Evolutionary conservation across 495 filamentous ascomycete species (phyloP).

Genomic region (Sporormia fimetaria): DNA sequence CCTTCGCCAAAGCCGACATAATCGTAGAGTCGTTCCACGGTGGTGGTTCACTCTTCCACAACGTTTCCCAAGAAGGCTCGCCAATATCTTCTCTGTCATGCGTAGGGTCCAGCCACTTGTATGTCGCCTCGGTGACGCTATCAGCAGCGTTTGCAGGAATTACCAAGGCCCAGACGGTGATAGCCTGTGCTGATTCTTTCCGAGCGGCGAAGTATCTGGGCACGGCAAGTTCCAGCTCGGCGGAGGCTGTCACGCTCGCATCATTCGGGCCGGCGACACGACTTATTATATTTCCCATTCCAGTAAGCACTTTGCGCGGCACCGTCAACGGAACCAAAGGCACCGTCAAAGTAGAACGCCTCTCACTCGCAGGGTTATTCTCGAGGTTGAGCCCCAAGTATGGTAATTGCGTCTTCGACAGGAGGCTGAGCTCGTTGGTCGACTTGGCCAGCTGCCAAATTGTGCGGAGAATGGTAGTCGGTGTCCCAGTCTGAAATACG

Average conservation of each 20-base stretch:
- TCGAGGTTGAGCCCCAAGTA: constrained; percentile 1
- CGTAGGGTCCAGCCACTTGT: neutral
- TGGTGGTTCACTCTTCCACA: constrained; percentile 15
- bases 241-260: constrained; percentile 53
- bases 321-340: constrained; percentile 51
- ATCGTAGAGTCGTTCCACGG: constrained; percentile 12
- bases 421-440: neutral
- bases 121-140: neutral
- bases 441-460: constrained; percentile 37
- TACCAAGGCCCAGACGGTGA: constrained; percentile 70
- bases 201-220: constrained; percentile 44
- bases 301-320: constrained; percentile 49
- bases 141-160: constrained; percentile 7
- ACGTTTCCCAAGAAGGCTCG: neutral
- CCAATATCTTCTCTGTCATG: neutral
- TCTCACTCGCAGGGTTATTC: constrained; percentile 5
- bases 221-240: constrained; percentile 60
- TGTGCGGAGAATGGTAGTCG: constrained; percentile 48
- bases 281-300: constrained; percentile 76
- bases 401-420: constrained; percentile 9
- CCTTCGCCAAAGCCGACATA: constrained; percentile 4
- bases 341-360: constrained; percentile 15
- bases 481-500: constrained; percentile 57
- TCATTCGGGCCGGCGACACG: constrained; percentile 42
- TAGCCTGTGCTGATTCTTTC: constrained; percentile 37